Conservation (phyloP, 257 asterid genomes). For the Anisodus acutangulus region DNA sequence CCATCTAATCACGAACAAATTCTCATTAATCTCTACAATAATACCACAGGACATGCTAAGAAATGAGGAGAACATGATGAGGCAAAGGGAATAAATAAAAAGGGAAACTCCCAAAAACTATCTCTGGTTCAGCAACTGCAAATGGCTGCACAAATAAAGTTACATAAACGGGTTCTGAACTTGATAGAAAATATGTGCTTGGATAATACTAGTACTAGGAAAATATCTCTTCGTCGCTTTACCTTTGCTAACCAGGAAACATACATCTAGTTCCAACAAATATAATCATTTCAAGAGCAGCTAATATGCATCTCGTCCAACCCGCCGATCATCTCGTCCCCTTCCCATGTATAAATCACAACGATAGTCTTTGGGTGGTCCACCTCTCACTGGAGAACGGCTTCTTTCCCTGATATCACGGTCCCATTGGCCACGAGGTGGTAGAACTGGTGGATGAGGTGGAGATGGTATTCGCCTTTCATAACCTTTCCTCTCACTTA, state of each 20-base stretch:
- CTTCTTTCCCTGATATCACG: slow-evolving; percentile 69
- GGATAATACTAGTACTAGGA: slow-evolving; percentile 7
- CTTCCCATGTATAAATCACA: slow-evolving; percentile 56
- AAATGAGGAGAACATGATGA: neutral
- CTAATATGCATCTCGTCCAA: slow-evolving; percentile 56
- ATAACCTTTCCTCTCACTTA: slow-evolving; percentile 56
- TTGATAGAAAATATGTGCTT: slow-evolving; percentile 21
- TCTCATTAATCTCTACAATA: neutral
- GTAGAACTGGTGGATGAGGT: slow-evolving; percentile 44
- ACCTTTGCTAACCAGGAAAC: slow-evolving; percentile 16
- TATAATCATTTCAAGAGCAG: slow-evolving; percentile 10
- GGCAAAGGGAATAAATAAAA: neutral
- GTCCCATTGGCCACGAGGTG: slow-evolving; percentile 66
- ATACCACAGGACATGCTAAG: too few species aligned
- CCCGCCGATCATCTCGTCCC: slow-evolving; percentile 64
- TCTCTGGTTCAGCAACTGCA: slow-evolving; percentile 15
- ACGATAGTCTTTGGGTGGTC: slow-evolving; percentile 55
- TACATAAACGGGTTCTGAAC: slow-evolving; percentile 3
- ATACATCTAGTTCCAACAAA: slow-evolving; percentile 11
- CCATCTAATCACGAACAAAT: neutral
- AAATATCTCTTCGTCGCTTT: neutral
- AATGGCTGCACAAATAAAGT: slow-evolving; percentile 23
- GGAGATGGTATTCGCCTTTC: slow-evolving; percentile 64
- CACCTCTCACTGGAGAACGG: slow-evolving; percentile 71
- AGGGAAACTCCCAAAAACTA: neutral